Evolutionary conservation across 306 rosid genomes (phyloP).

Genomic region (Purshia tridentata): DNA sequence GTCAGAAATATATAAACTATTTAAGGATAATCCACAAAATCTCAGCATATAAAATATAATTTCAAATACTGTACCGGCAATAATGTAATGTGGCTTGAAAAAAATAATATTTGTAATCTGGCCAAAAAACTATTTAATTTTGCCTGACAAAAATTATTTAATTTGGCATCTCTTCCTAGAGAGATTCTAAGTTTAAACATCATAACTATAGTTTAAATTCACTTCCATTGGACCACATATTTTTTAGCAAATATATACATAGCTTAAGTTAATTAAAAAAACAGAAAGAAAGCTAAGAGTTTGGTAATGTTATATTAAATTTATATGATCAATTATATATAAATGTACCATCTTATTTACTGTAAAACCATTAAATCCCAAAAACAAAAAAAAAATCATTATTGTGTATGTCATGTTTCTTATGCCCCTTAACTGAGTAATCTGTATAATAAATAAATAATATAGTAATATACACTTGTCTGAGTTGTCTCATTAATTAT

Average conservation of each 20-base stretch:
- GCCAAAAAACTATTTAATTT: background rate
- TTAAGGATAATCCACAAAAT: background rate
- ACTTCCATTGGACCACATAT: background rate
- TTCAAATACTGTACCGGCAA: background rate
- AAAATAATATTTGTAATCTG: background rate
- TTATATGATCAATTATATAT: too few species aligned
- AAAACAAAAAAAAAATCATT: background rate
- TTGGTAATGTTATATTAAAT: too few species aligned
- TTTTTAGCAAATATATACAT: background rate
- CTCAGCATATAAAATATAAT: slow-evolving; percentile 8
- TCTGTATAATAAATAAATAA: too few species aligned
- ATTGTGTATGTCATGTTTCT: background rate
- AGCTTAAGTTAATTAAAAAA: too few species aligned
- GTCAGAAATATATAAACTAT: background rate
- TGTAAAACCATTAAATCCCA: too few species aligned
- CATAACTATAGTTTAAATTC: background rate
- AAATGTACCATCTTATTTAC: too few species aligned
- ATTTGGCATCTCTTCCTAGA: background rate
- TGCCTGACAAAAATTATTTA: background rate
- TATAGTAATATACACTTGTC: background rate
- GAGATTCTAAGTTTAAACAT: background rate
- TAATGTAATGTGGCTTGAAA: background rate
- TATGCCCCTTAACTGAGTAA: background rate
- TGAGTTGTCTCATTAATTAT: background rate
- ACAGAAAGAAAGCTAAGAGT: too few species aligned